phyloP scores from a whole-genome alignment of 805 yeast genomes.

The Barnettozyma pratensis region DNA sequence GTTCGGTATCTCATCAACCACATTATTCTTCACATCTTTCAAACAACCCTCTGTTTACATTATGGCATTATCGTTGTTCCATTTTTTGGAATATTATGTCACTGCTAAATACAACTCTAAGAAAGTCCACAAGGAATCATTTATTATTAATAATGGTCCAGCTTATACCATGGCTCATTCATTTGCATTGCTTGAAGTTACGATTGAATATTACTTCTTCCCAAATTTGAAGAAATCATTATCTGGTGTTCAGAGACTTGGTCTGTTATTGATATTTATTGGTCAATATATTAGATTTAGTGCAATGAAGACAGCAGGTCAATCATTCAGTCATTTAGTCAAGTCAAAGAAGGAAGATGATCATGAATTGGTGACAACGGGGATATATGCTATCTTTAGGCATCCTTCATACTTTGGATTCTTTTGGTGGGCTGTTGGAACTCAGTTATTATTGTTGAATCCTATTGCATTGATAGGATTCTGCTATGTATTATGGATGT shows the following conservation, averaged over 20 bases:
- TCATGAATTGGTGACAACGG: constrained; percentile 69
- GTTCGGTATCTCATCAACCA: constrained; percentile 34
- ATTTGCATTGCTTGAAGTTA: constrained; percentile 46
- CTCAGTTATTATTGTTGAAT: constrained; percentile 68
- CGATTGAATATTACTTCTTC: constrained; percentile 36
- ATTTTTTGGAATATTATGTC: constrained; percentile 72
- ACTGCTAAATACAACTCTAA: constrained; percentile 71
- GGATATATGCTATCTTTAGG: constrained; percentile 61
- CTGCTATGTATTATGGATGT: constrained; percentile 51
- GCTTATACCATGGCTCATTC: constrained; percentile 55
- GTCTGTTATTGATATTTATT: constrained; percentile 38
- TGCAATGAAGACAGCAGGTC: constrained; percentile 87
- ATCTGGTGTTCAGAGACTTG: constrained; percentile 31
- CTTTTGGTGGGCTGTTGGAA: constrained; percentile 89
- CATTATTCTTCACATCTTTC: constrained; percentile 25
- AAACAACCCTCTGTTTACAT: constrained; percentile 44
- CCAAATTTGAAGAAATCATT: constrained; percentile 27
- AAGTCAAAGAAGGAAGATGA: constrained; percentile 44
- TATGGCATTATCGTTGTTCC: constrained; percentile 55
- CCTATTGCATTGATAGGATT: constrained; percentile 55
- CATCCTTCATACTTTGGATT: constrained; percentile 94
- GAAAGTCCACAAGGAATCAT: constrained; percentile 67
- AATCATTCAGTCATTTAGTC: constrained; percentile 79
- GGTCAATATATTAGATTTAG: constrained; percentile 70
- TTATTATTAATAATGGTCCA: constrained; percentile 57